Evolutionary conservation across 805 yeast genomes (phyloP).

Genomic region (Millerago galiae): DNA sequence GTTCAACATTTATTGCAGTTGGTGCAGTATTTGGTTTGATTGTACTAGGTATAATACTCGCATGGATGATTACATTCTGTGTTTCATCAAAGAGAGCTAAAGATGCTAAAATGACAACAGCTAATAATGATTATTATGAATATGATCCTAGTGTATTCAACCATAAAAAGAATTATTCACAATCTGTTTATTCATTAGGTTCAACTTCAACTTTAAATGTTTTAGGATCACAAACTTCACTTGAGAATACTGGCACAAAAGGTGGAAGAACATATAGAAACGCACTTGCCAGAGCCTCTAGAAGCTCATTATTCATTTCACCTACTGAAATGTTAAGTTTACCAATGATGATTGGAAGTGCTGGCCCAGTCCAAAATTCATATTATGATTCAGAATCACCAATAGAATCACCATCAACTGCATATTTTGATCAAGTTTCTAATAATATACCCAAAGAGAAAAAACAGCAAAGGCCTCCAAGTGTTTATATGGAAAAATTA

Average conservation of each 20-base stretch:
- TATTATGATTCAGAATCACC: constrained; percentile 12
- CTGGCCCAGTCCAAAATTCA: constrained; percentile 3
- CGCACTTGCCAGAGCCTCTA: constrained; percentile 21
- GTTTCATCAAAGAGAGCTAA: constrained; percentile 25
- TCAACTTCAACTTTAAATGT: constrained; percentile 26
- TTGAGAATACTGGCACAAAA: constrained; percentile 8
- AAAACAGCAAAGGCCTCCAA: constrained; percentile 38
- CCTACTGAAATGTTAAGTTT: constrained; percentile 39
- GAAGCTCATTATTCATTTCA: constrained; percentile 45
- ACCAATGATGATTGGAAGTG: constrained; percentile 7
- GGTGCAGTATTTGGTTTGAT: constrained; percentile 59
- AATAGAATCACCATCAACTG: constrained; percentile 19
- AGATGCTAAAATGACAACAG: constrained; percentile 6
- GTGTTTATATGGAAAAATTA: constrained; percentile 41
- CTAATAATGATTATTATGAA: constrained; percentile 9
- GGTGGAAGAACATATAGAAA: constrained; percentile 22
- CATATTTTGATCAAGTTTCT: constrained; percentile 7
- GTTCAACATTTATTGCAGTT: constrained; percentile 73
- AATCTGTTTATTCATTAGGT: constrained; percentile 26
- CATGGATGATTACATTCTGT: constrained; percentile 20
- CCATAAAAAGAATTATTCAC: constrained; percentile 17
- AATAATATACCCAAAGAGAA: neutral
- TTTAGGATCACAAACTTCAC: constrained; percentile 14
- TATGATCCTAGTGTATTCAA: constrained; percentile 20
- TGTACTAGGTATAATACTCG: constrained; percentile 19